phyloP scores from a whole-genome alignment of 345 rosid genomes.

The Populus nigra region DNA sequence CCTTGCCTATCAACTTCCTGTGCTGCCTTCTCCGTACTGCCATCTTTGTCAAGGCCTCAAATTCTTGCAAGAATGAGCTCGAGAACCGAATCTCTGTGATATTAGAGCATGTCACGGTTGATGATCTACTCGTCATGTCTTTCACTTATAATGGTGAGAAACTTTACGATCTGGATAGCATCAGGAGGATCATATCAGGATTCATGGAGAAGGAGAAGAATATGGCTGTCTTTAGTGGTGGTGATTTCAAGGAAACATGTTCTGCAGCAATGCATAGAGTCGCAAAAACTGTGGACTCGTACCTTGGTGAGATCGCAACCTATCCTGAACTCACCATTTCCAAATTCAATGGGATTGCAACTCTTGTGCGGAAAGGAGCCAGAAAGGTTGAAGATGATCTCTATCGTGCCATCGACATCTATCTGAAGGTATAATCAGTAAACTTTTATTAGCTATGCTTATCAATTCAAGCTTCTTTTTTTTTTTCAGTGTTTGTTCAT shows the following conservation, averaged over 20 bases:
- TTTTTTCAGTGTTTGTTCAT: neutral
- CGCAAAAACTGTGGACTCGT: conserved; percentile 66
- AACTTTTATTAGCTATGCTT: neutral
- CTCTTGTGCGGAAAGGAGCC: conserved; percentile 64
- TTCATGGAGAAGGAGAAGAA: conserved; percentile 86
- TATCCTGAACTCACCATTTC: conserved; percentile 60
- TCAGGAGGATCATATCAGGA: conserved; percentile 61
- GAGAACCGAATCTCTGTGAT: conserved; percentile 74
- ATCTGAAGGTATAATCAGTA: conserved; percentile 52
- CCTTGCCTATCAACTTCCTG: conserved; percentile 73
- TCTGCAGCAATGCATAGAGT: conserved; percentile 64
- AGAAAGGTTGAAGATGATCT: conserved; percentile 81
- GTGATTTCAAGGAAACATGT: conserved; percentile 46
- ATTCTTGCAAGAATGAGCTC: conserved; percentile 61
- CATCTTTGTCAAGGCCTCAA: conserved; percentile 57
- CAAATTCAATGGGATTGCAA: conserved; percentile 81
- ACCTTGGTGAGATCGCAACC: conserved; percentile 72
- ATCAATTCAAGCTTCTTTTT: neutral
- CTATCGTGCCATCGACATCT: conserved; percentile 83
- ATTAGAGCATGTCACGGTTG: conserved; percentile 72
- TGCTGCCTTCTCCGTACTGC: conserved; percentile 89
- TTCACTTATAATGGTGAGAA: conserved; percentile 84
- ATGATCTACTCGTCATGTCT: conserved; percentile 73
- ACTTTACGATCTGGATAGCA: conserved; percentile 74
- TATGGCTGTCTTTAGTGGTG: conserved; percentile 70